Base-by-base conservation (phyloP, 306 rosid species). In the Sphenostylis stenocarpa region DNA sequence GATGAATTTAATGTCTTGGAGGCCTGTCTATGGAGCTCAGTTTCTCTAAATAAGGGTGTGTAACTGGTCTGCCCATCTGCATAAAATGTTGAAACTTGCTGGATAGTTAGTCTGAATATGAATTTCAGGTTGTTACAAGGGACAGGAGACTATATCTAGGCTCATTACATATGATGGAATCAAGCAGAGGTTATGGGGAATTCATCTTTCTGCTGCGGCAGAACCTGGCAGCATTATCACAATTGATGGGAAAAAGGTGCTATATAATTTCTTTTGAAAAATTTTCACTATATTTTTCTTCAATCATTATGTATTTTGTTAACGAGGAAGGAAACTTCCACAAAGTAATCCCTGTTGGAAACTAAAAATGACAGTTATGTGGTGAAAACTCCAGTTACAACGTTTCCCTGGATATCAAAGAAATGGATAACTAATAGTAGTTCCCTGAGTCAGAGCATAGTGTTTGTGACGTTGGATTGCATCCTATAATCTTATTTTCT, bases 61-160 rank as follows among this genome's bases (percentile, higher is more conserved):
- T 85, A 76, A 66, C 44, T 80, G 34, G 17, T 82, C 57, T 23
- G 57, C 29, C 58, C 61, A 62, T 76, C 73, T 53, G 63, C 81
- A 28, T 47, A 60, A 45, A 78, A 47, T 74, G 44, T 57, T 8
- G 62, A 15, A 16, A 71, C 29, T 58, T 70, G 56, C 61, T 73
- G 41, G 49, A 65, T 76, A 41, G 19, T 47, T 39, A 44, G 56
- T 83, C 71, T 78, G 64, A 67, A 44, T 86, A 23, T 79, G 29
- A 12, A 36, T 85, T 43, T 56, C 87, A 94, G 97, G 97, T 44
- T 94, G 98, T 83, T 94, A 92, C 85, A 94, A 91, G 83, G 98
- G 97, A 76, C 96, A 94, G 83, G 98, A 94, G 87, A 94, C 98
- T 60, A 86, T 94, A 82, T 77, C 98, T 81, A 88, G 97, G 83